Evolutionary conservation across 805 yeast genomes (phyloP).

Genomic region (Yarrowia sp.): DNA sequence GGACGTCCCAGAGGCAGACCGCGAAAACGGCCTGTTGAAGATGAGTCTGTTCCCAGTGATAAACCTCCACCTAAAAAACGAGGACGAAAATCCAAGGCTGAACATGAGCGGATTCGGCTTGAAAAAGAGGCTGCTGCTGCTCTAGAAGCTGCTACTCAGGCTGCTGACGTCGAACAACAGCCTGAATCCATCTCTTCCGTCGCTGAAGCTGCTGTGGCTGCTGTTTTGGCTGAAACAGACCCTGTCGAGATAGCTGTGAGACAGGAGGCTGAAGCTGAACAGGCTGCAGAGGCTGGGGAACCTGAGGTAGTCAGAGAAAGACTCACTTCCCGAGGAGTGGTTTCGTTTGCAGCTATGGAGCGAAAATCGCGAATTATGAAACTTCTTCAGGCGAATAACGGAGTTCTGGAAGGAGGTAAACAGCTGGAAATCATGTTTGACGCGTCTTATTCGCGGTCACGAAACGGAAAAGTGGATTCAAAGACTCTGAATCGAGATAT

Average conservation of each 20-base stretch:
- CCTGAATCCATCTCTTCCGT: background rate
- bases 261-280: slow-evolving; percentile 8
- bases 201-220: background rate
- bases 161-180: background rate
- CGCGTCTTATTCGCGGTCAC: slow-evolving; percentile 33
- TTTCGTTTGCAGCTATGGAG: slow-evolving; percentile 45
- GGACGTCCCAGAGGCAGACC: slow-evolving; percentile 30
- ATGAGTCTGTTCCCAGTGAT: background rate
- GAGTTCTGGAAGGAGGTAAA: slow-evolving; percentile 46
- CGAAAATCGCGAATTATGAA: slow-evolving; percentile 46
- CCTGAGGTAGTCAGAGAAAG: background rate
- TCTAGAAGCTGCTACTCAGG: background rate
- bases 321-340: slow-evolving; percentile 24
- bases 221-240: background rate
- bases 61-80: slow-evolving; percentile 11
- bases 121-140: slow-evolving; percentile 5
- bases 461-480: slow-evolving; percentile 50
- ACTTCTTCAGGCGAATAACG: slow-evolving; percentile 45
- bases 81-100: slow-evolving; percentile 19
- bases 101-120: background rate
- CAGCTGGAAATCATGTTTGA: slow-evolving; percentile 44
- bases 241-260: background rate
- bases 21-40: slow-evolving; percentile 27
- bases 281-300: background rate
- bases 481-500: slow-evolving; percentile 52